phyloP scores from a whole-genome alignment of 352 stramenopile genomes.

The Phytopythium delawarense region DNA sequence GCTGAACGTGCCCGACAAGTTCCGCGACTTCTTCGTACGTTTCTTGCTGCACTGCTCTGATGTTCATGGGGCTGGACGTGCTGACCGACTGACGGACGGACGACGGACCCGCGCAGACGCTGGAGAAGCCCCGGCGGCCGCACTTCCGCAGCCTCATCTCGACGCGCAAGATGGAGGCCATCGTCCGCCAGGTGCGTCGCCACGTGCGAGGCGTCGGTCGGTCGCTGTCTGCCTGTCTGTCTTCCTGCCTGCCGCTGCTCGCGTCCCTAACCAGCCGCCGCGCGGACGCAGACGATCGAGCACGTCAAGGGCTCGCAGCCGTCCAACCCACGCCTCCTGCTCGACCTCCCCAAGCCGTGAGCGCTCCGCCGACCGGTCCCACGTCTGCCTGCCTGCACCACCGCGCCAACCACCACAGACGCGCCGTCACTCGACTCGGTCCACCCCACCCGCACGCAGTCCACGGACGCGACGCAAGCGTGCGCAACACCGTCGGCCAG shows the following conservation, averaged over 20 bases:
- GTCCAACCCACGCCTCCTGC: constrained; percentile 34
- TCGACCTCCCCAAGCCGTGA: constrained; percentile 21
- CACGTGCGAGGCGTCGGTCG: background rate
- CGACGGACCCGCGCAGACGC: constrained; percentile 12
- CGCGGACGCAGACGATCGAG: constrained; percentile 34
- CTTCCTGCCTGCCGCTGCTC: no score
- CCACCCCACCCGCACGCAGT: background rate
- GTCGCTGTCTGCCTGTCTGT: no score
- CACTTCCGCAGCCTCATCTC: constrained; percentile 67
- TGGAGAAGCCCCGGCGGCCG: constrained; percentile 36
- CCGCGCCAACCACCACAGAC: background rate
- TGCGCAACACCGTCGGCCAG: background rate
- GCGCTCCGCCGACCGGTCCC: background rate
- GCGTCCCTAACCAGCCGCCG: background rate
- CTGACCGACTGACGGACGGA: background rate
- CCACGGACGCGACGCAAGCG: background rate
- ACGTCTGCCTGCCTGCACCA: background rate
- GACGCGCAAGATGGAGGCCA: constrained; percentile 50
- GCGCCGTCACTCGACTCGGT: background rate
- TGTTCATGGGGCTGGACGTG: background rate
- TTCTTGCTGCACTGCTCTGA: background rate
- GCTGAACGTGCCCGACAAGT: constrained; percentile 59
- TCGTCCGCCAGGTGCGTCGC: constrained; percentile 37
- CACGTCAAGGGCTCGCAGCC: constrained; percentile 40
- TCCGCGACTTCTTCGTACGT: constrained; percentile 66